A percentile compares a stretch with the other conserved stretches of the same genome.
phyloP scores from a whole-genome alignment of 2,329 filamentous ascomycete species.

The Calonectria crousiana region DNA sequence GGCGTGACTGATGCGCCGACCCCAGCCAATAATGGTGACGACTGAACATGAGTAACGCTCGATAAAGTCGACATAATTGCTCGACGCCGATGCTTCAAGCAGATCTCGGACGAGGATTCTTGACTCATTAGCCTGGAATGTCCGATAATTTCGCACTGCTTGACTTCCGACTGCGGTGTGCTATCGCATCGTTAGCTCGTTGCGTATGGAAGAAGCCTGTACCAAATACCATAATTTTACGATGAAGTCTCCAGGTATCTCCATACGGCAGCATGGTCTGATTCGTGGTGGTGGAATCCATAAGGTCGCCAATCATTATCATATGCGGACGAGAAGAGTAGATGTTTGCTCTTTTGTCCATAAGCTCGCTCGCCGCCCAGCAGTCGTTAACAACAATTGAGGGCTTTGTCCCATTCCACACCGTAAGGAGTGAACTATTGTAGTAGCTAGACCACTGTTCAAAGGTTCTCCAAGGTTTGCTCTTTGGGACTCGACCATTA shows the following conservation, averaged over 20 bases:
- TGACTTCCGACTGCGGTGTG: background rate
- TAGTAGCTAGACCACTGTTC: background rate
- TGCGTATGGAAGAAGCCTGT: background rate
- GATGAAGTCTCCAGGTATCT: background rate
- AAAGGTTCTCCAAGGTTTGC: background rate
- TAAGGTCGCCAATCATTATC: background rate
- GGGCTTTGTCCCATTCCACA: background rate
- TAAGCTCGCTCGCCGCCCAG: background rate
- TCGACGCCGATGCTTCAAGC: background rate
- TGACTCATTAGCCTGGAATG: background rate
- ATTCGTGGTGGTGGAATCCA: background rate
- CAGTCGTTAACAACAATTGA: background rate
- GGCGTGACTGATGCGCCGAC: background rate
- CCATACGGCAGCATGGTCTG: background rate
- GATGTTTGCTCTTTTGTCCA: background rate
- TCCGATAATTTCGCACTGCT: background rate
- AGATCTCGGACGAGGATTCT: background rate
- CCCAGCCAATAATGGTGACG: background rate
- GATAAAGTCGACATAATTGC: background rate
- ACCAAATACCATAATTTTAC: background rate
- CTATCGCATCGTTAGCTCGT: background rate
- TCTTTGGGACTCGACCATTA: background rate
- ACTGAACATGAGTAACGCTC: background rate
- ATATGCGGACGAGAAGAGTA: background rate
- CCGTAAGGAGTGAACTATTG: background rate